Conservation (phyloP, 2,329 filamentous ascomycete species). For the Curvularia sp. region DNA sequence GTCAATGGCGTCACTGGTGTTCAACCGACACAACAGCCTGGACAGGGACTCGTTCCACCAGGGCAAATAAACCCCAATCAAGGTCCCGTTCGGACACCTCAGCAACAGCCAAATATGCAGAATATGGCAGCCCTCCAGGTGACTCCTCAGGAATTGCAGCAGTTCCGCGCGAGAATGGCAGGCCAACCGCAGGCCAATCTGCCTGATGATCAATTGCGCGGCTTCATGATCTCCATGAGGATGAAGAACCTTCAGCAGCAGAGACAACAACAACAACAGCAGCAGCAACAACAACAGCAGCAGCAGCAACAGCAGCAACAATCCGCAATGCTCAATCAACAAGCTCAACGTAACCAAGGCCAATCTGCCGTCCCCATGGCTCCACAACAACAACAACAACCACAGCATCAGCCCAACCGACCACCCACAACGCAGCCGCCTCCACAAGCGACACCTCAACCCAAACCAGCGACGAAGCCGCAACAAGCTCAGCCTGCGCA, state of each 20-base stretch:
- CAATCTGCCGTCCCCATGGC: slow-evolving; percentile 17
- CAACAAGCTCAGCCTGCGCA: slow-evolving; percentile 34
- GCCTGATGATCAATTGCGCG: slow-evolving; percentile 37
- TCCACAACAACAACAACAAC: slow-evolving; percentile 23
- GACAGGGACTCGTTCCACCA: slow-evolving; percentile 44
- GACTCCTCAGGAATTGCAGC: slow-evolving; percentile 52
- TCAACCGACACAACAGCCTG: slow-evolving; percentile 32
- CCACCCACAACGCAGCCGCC: slow-evolving; percentile 34
- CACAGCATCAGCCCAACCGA: slow-evolving; percentile 26
- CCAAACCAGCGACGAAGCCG: slow-evolving; percentile 30
- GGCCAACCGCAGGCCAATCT: slow-evolving; percentile 36
- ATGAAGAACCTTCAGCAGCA: slow-evolving; percentile 35
- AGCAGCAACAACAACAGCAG: slow-evolving; percentile 13
- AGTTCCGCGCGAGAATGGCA: slow-evolving; percentile 46
- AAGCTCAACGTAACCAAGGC: slow-evolving; percentile 17
- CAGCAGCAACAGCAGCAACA: slow-evolving; percentile 36
- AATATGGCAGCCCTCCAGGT: slow-evolving; percentile 39
- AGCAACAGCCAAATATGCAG: slow-evolving; percentile 40
- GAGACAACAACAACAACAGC: slow-evolving; percentile 29
- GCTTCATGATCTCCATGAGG: slow-evolving; percentile 37
- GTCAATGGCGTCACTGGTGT: slow-evolving; percentile 29
- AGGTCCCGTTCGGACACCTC: slow-evolving; percentile 36
- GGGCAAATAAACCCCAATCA: slow-evolving; percentile 51
- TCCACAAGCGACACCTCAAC: slow-evolving; percentile 32
- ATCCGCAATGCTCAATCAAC: slow-evolving; percentile 16